These are phyloP conservation scores for Pichia cactophila DNA, from an alignment of 1,139 yeast genomes.

Conservation along the genomic window DNA sequence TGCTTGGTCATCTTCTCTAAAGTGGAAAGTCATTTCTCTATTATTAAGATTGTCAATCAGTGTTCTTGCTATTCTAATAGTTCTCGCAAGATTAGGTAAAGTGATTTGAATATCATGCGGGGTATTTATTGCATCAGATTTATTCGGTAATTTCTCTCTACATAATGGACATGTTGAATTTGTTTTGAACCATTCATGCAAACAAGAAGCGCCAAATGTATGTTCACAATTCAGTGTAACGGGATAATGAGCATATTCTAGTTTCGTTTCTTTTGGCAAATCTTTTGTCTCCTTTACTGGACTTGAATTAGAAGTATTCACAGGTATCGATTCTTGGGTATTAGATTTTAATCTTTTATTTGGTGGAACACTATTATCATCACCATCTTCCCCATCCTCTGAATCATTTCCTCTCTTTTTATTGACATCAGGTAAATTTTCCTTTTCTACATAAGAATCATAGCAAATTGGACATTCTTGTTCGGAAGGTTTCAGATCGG, in stretches of 20 bases:
- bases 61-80: constrained; percentile 27
- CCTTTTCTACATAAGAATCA: constrained; percentile 39
- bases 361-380: background rate
- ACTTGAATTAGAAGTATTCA: background rate
- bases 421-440: constrained; percentile 13
- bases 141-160: constrained; percentile 20
- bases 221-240: constrained; percentile 67
- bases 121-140: constrained; percentile 13
- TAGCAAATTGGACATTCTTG: constrained; percentile 60
- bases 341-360: constrained; percentile 11
- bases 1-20: constrained; percentile 21
- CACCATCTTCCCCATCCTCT: constrained; percentile 8
- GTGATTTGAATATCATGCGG: constrained; percentile 24
- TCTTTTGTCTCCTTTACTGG: background rate
- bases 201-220: constrained; percentile 28
- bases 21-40: constrained; percentile 22
- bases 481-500: constrained; percentile 30
- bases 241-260: constrained; percentile 46
- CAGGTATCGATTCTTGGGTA: constrained; percentile 14
- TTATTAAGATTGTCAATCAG: constrained; percentile 24
- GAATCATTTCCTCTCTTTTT: constrained; percentile 6
- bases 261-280: background rate
- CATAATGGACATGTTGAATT: constrained; percentile 30
- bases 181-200: constrained; percentile 29
- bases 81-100: constrained; percentile 30